Conservation (phyloP, 495 filamentous ascomycete species). For the Extremus antarcticus region DNA sequence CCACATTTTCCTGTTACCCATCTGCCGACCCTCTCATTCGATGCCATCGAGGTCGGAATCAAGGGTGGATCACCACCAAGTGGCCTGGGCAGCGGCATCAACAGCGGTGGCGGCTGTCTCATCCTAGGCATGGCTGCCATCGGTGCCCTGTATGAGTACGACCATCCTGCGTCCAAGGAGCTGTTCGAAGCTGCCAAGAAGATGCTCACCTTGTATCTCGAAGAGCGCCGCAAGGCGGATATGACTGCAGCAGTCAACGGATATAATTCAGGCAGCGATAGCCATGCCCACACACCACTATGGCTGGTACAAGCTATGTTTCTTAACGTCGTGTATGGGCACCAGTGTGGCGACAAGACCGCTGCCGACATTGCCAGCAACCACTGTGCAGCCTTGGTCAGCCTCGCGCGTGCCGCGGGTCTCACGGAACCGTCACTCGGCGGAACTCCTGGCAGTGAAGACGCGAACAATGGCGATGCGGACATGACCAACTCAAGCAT, state of each 20-base stretch:
- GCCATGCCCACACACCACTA: slow-evolving; percentile 70
- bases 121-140: slow-evolving; percentile 94
- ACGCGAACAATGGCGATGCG: slow-evolving; percentile 26
- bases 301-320: slow-evolving; percentile 99
- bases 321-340: slow-evolving; percentile 89
- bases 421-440: slow-evolving; percentile 43
- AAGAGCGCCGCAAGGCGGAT: slow-evolving; percentile 84
- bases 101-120: slow-evolving; percentile 78
- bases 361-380: slow-evolving; percentile 84
- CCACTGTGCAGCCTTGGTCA: slow-evolving; percentile 82
- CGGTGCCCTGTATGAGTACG: slow-evolving; percentile 87
- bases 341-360: slow-evolving; percentile 86
- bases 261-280: slow-evolving; percentile 47
- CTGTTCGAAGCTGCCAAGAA: slow-evolving; percentile 89
- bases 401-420: slow-evolving; percentile 77
- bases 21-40: slow-evolving; percentile 84
- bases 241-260: slow-evolving; percentile 68
- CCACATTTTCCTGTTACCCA: slow-evolving; percentile 92
- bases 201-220: slow-evolving; percentile 87
- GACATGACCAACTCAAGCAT: slow-evolving; percentile 27
- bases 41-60: slow-evolving; percentile 54
- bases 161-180: slow-evolving; percentile 66
- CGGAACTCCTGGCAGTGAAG: slow-evolving; percentile 1
- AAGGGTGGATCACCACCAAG: slow-evolving; percentile 42
- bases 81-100: slow-evolving; percentile 50